phyloP scores from a whole-genome alignment of 2,329 filamentous ascomycete species.

The Pyrenophora tritici-repentis region DNA sequence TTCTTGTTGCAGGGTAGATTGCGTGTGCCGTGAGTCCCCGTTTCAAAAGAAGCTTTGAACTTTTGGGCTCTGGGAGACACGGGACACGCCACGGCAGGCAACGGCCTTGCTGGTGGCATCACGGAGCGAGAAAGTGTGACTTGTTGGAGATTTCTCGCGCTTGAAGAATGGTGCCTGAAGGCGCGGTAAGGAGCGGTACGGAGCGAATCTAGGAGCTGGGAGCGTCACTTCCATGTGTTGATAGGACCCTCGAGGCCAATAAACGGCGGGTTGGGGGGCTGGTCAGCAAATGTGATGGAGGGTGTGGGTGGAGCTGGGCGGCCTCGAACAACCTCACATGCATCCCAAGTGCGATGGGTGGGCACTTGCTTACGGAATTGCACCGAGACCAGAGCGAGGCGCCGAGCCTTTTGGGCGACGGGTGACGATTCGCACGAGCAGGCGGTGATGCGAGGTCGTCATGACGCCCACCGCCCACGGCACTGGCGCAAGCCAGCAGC shows the following conservation, averaged over 20 bases:
- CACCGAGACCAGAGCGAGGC: conserved; percentile 20
- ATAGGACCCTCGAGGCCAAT: conserved; percentile 5
- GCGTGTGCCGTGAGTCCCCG: background rate
- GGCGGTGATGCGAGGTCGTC: conserved; percentile 11
- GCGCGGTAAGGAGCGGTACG: too few species aligned
- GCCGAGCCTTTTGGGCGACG: conserved; percentile 26
- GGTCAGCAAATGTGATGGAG: conserved; percentile 9
- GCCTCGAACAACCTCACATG: conserved; percentile 20
- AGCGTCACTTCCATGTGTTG: conserved; percentile 3
- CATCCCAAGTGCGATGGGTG: conserved; percentile 12
- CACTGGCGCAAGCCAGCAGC: background rate
- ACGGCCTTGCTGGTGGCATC: background rate
- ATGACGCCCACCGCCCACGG: conserved; percentile 23
- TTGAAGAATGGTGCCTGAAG: conserved; percentile 1
- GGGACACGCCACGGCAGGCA: conserved; percentile 10
- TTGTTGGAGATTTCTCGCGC: conserved; percentile 5
- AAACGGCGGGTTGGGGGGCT: conserved; percentile 3
- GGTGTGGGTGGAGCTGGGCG: conserved; percentile 21
- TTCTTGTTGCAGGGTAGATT: conserved; percentile 1
- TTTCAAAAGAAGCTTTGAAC: background rate
- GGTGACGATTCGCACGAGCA: conserved; percentile 27
- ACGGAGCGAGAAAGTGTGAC: conserved; percentile 8
- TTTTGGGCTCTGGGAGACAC: background rate
- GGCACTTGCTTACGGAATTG: conserved; percentile 27
- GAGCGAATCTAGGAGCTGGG: background rate